Conservation (phyloP, 176 grass and related monocot genomes). For the Oryza glumipatula region DNA sequence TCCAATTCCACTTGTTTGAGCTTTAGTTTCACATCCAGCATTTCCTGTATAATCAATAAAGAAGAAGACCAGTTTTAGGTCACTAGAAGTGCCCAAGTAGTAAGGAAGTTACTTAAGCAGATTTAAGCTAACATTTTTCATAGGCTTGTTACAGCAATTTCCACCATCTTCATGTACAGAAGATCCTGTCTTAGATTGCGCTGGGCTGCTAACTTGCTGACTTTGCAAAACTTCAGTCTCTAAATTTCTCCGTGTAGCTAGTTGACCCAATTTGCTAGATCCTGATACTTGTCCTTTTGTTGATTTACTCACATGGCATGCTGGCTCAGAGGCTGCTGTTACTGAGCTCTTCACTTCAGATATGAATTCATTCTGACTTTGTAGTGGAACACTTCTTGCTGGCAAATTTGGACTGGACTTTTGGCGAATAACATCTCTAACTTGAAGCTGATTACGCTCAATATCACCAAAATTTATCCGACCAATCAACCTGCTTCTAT, state of each 20-base stretch:
- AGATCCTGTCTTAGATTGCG: constrained; percentile 44
- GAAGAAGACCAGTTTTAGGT: not conserved
- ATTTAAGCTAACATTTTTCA: constrained; percentile 52
- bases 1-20: constrained; percentile 62
- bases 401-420: constrained; percentile 41
- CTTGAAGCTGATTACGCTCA: constrained; percentile 43
- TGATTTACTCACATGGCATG: constrained; percentile 17
- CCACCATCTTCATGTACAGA: constrained; percentile 38
- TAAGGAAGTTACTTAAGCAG: not conserved
- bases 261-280: constrained; percentile 38
- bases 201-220: constrained; percentile 42
- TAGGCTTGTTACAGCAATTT: constrained; percentile 48
- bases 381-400: constrained; percentile 34
- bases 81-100: not conserved
- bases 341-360: constrained; percentile 41
- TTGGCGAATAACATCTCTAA: constrained; percentile 40
- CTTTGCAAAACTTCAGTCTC: constrained; percentile 28
- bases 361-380: constrained; percentile 42
- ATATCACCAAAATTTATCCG: constrained; percentile 47
- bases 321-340: constrained; percentile 35
- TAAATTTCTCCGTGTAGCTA: constrained; percentile 4
- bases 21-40: constrained; percentile 66
- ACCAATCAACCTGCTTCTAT: constrained; percentile 54
- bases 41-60: constrained; percentile 57
- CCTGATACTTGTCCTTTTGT: constrained; percentile 24